Evolutionary conservation across 2,329 filamentous ascomycete genomes (phyloP), one percentile per base, ranked within the genome.

Genomic region (Byssothecium circinans): DNA sequence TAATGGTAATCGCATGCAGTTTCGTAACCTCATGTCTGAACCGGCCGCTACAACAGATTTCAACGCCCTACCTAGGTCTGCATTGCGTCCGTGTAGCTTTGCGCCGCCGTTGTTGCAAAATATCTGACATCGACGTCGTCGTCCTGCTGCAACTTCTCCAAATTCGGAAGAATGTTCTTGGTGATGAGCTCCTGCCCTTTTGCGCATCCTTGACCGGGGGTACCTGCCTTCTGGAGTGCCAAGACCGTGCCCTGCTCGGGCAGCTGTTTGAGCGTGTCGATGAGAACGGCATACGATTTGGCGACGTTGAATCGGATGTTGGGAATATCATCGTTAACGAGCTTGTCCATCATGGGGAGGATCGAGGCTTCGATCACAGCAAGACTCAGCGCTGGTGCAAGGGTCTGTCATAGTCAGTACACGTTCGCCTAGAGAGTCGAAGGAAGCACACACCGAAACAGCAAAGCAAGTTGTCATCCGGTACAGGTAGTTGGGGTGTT

Each of bases 381-480:
- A 61, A 97, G 82, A 70, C 88, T 95, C 63, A 99, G 89, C 44
- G 95, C 95, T 25, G 88, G 88, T 23, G 94, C 88, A 54, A 99
- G 85, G 19, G 92, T 99, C 94, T 99, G 59, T 35, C n/a, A 25
- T 42, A 0, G 30, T 60, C 35, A 60, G 54, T 38, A 38, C 57
- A 47, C 19, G 19, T 22, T 12, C 30, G 36, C 8, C 20, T 25
- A 37, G 12, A 18, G 14, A n/a, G 3, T 15, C 2, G 30, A n/a
- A 25, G 40, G 12, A 11, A 2, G 2, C 25, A 82, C 89, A 79
- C 81, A 99, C 94, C 62, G 91, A 92, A 59, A 99, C 95, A 53
- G 94, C 94, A 72, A 99, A 99, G 77, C 92, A 97, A n/a, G 94
- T 99, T 8, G 94, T 99, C 94, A 99, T 99, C 71, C 94, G 84